Evolutionary conservation across 257 asterid genomes (phyloP).

Genomic region (Fraxinus excelsior): DNA sequence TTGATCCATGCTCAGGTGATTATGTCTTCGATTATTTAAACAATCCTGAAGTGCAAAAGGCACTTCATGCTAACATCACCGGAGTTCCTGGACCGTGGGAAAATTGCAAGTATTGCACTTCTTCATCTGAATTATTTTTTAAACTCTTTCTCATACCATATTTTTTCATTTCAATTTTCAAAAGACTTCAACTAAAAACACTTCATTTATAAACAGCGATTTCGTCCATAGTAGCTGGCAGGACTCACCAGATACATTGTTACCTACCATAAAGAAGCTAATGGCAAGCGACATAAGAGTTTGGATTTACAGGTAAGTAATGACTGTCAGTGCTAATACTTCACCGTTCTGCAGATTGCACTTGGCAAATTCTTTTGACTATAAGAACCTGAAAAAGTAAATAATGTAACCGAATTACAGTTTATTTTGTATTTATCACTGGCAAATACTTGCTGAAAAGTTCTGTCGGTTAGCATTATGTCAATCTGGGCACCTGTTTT

Average conservation of each 20-base stretch:
- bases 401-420: no score
- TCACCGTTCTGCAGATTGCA: no score
- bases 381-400: no score
- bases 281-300: constrained; percentile 32
- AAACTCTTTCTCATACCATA: background rate
- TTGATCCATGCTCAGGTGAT: constrained; percentile 38
- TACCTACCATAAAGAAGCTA: constrained; percentile 32
- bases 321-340: no score
- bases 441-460: no score
- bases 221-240: constrained; percentile 6
- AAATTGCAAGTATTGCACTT: constrained; percentile 30
- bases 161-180: no score
- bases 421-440: no score
- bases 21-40: constrained; percentile 31
- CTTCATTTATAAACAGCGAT: background rate
- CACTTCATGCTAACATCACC: constrained; percentile 33
- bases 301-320: constrained; percentile 31
- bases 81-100: constrained; percentile 32
- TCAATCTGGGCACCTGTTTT: no score
- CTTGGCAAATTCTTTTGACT: no score
- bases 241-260: constrained; percentile 28
- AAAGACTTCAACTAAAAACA: background rate
- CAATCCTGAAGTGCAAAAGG: constrained; percentile 33
- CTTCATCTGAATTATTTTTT: background rate
- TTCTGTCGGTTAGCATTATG: no score